phyloP scores from a whole-genome alignment of 495 filamentous ascomycete genomes.

The Penicillium paxilli region DNA sequence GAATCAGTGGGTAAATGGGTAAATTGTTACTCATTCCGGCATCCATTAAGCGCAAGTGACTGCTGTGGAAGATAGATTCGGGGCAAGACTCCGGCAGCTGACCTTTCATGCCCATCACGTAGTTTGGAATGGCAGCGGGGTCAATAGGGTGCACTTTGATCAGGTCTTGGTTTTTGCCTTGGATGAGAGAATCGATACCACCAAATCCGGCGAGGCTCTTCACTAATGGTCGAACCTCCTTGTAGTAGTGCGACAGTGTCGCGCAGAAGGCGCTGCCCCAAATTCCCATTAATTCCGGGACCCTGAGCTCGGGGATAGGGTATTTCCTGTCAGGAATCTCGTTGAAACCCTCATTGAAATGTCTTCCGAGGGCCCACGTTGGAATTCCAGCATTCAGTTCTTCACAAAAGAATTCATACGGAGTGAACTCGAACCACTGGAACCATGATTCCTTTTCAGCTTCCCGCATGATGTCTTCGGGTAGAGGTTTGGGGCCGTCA shows the following conservation, averaged over 20 bases:
- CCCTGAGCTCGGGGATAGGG: constrained; percentile 75
- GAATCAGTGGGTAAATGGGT: constrained; percentile 88
- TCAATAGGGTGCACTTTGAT: constrained; percentile 91
- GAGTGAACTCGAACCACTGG: constrained; percentile 96
- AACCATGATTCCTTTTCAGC: constrained; percentile 84
- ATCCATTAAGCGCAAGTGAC: constrained; percentile 88
- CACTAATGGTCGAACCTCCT: constrained; percentile 80
- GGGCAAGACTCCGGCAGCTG: constrained; percentile 73
- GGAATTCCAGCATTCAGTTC: constrained; percentile 89
- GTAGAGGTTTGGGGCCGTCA: constrained; percentile 25
- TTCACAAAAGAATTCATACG: constrained; percentile 96
- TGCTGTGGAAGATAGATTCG: constrained; percentile 64
- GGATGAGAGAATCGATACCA: constrained; percentile 83
- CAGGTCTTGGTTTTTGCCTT: constrained; percentile 75
- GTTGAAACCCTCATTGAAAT: constrained; percentile 71
- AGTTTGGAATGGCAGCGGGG: constrained; percentile 86
- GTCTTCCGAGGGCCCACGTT: constrained; percentile 86
- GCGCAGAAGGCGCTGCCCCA: constrained; percentile 97
- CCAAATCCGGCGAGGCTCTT: constrained; percentile 70
- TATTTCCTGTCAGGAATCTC: constrained; percentile 54
- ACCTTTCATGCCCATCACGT: constrained; percentile 73
- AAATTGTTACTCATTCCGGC: constrained; percentile 98
- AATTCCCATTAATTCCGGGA: constrained; percentile 83
- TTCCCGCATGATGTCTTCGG: constrained; percentile 56
- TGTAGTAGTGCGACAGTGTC: constrained; percentile 92